Base-by-base conservation (phyloP, 140 eudicot genomes). In the Oenanthe javanica region DNA sequence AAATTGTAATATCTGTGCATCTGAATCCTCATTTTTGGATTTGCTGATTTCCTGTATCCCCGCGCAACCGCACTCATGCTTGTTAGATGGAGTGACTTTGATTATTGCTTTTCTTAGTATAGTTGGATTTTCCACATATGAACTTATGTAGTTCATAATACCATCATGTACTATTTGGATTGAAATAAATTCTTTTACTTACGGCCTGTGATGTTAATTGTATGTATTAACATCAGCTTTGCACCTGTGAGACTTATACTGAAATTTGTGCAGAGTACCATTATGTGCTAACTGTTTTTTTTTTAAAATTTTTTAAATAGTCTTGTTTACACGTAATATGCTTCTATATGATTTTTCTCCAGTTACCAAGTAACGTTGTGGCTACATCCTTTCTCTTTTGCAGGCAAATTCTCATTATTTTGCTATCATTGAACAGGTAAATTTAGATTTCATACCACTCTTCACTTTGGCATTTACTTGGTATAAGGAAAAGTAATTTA, bases 371-470 rank as follows among this genome's bases (percentile, higher is more conserved):
- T 23, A 81, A 73, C 84, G 67, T 84, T 84, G 69, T 86, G 72
- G 23, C 50, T 42, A 5, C 48, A 66, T 52, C 64, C 67, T 47
- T 69, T 40, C 64, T 51, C 84, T 79, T 79, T 50, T 90, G 92
- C 98, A 94, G 98, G 98, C 98, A 69, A 94, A 94, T 92, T 92
- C 98, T 79, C 98, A 94, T 90, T 94, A 87, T 80, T 94, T 90
- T 92, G 97, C 98, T 4, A 94, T 94, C 87, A 86, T 94, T 63
- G 98, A 94, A 85, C 98, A 94, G 97, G 98, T 94, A 90, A 25
- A 48, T 48, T 15, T 9, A 23, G 43, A 23, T 49, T 50, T 49
- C 2, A 2, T 25, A 75, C 36, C 2, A 23, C 79, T 19, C 43
- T 47, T 48, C 49, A 25, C 40, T 46, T 23, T 46, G 59, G n/a